Base-by-base conservation (phyloP, 1,139 yeast species). In the Blastobotrys ciferrii region DNA sequence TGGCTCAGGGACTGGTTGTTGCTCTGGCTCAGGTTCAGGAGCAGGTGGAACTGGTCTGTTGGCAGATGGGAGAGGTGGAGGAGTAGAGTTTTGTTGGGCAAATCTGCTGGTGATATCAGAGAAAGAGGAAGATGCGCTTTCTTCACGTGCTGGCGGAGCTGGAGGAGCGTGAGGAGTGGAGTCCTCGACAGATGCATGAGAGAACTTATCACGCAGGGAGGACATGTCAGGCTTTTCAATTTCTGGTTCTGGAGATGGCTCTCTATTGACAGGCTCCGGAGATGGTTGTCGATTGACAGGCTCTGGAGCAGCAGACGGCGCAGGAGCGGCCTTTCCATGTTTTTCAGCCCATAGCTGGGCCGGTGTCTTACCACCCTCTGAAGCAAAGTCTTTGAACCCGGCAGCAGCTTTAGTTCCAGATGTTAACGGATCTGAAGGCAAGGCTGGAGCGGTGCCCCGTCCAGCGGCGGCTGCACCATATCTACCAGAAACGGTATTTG, bases 321-420 rank as follows among this genome's bases (percentile, higher is more conserved):
- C 18, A 23, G 54, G 25, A 28, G 51, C 49, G 42, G 53, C 47
- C 51, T 80, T 76, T 45, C 87, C 92, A 65, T 84, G 83, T 73
- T 82, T 87, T 66, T 87, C 96, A 17, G 97, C 97, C 97, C 97
- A 89, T 33, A 87, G 64, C 68, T 89, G 97, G 32, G 96, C 96
- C 28, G 98, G 97, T 2, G 96, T 86, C 69, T 87, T 87, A 53
- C 96, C 96, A 51, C 77, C 80, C 56, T 78, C 78, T 45, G 87
- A 73, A 53, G 81, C 95, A 65, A 81, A 85, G 64, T 84, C 78
- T 67, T 83, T 79, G 48, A 82, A 78, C 37, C 91, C 95, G 43
- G 86, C 82, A 37, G 77, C 76, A 6, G 80, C 70, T 50, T 77
- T 76, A 32, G 84, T 80, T 58, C 77, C 78, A n/a, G 84, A 65